Conservation (phyloP, 2,329 filamentous ascomycete genomes). For the Fusarium ambrosium region DNA sequence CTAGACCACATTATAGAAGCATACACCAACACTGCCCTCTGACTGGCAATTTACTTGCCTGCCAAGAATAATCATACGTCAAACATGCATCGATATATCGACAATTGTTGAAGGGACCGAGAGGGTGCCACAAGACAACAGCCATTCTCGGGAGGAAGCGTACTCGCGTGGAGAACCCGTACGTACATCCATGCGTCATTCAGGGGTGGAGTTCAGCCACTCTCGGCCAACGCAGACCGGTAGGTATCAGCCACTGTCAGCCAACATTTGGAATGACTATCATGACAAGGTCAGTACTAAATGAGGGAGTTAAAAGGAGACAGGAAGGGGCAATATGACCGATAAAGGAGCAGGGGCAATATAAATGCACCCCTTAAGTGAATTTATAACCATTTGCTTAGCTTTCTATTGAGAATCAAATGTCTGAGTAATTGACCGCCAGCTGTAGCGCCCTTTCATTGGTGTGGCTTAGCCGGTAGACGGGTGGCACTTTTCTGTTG, state of each 20-base stretch:
- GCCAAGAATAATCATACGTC: background rate
- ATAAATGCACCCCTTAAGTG: background rate
- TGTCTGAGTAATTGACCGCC: background rate
- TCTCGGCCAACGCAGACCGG: background rate
- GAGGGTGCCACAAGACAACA: background rate
- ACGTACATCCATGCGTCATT: background rate
- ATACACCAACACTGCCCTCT: background rate
- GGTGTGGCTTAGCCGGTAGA: background rate
- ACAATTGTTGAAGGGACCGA: background rate
- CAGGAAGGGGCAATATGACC: background rate
- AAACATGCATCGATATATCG: background rate
- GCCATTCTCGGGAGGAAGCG: background rate
- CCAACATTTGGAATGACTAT: background rate
- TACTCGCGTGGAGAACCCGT: background rate
- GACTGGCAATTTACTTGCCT: background rate
- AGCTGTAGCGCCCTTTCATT: background rate
- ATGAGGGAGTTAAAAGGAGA: background rate
- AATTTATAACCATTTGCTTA: background rate
- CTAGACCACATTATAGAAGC: background rate
- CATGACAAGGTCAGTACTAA: background rate
- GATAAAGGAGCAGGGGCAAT: background rate
- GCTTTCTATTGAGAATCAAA: background rate
- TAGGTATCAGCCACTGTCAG: background rate
- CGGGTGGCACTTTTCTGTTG: background rate
- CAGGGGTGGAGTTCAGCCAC: slow-evolving; percentile 4